phyloP scores from a whole-genome alignment of 2,329 filamentous ascomycete species.

The Aspergillus neoniger region DNA sequence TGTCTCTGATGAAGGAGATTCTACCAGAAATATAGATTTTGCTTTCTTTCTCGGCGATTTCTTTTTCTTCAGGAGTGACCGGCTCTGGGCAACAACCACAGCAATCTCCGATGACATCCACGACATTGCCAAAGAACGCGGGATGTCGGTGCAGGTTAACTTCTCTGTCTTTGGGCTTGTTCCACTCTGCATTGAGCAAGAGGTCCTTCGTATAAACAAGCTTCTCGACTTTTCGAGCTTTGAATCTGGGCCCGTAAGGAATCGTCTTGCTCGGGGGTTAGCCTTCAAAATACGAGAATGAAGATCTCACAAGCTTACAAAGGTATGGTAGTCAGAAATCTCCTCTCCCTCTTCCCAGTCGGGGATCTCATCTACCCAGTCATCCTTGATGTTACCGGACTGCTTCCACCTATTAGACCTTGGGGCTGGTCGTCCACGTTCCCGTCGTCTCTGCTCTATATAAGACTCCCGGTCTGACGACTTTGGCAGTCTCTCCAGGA shows the following conservation, averaged over 20 bases:
- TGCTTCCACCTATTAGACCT: slow-evolving; percentile 47
- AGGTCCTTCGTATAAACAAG: slow-evolving; percentile 79
- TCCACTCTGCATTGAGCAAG: slow-evolving; percentile 85
- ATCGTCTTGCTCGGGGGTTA: slow-evolving; percentile 31
- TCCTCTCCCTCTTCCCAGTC: slow-evolving; percentile 80
- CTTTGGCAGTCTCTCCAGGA: slow-evolving; percentile 76
- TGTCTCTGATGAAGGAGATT: slow-evolving; percentile 73
- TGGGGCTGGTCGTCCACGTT: slow-evolving; percentile 68
- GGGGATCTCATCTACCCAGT: slow-evolving; percentile 75
- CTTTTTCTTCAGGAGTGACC: slow-evolving; percentile 68
- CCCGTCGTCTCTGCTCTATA: slow-evolving; percentile 66
- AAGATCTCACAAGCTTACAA: slow-evolving; percentile 58
- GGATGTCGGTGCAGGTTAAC: slow-evolving; percentile 81
- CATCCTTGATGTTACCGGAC: slow-evolving; percentile 72
- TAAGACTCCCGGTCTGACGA: slow-evolving; percentile 69
- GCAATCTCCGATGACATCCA: slow-evolving; percentile 77
- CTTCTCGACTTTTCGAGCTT: slow-evolving; percentile 68
- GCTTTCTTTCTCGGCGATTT: slow-evolving; percentile 69
- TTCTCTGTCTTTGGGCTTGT: slow-evolving; percentile 70
- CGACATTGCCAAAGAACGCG: slow-evolving; percentile 76
- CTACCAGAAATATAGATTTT: slow-evolving; percentile 76
- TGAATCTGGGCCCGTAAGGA: slow-evolving; percentile 41
- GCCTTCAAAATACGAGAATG: not conserved
- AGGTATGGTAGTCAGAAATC: slow-evolving; percentile 76
- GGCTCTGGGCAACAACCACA: slow-evolving; percentile 76